Evolutionary conservation across 768 basidiomycete species (phyloP), one percentile per base, ranked within the genome.

Genomic region (Lactifluus hygrophoroides): DNA sequence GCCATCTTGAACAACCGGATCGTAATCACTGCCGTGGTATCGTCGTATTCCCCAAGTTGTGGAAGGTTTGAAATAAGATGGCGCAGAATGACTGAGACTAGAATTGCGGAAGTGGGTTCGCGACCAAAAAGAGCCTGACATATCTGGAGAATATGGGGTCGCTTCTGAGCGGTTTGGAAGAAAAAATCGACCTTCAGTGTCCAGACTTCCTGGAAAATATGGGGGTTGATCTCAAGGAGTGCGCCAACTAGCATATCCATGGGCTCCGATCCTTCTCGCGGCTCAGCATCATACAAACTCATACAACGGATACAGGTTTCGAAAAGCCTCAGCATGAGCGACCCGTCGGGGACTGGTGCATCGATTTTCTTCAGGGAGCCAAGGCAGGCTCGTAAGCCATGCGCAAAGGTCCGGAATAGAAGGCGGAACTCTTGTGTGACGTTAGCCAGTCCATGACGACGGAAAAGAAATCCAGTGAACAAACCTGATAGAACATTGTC

Each of bases 181-280:
- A 94, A 96, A 69, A 94, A 87, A 27, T 84, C 86, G 74, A 98
- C 88, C 69, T 92, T 88, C 68, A 84, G 85, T 35, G 89, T 92
- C 93, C 94, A 95, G 32, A 97, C 90, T 72, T 96, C 93, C 70
- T 95, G 89, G 69, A 96, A 94, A 60, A 94, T 88, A 66, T 95
- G 90, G 8, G 89, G 76, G 67, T 96, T 89, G 65, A 94, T 81
- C 69, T 94, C 89, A 37, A 83, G 71, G 44, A 94, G 79, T 42
- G 88, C 83, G 71, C 82, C 80, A 5, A 81, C 81, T 51, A 88
- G 74, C 78, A 86, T 85, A 57, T 99, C 95, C 66, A 93, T 80
- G 5, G 85, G 85, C 68, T 97, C 94, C 51, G 85, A 80, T 55
- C 78, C 77, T 54, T 86, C 82, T 44, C 82, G 81, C 51, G 80